phyloP scores from a whole-genome alignment of 2,329 filamentous ascomycete genomes.

The Aspergillus japonicus region DNA sequence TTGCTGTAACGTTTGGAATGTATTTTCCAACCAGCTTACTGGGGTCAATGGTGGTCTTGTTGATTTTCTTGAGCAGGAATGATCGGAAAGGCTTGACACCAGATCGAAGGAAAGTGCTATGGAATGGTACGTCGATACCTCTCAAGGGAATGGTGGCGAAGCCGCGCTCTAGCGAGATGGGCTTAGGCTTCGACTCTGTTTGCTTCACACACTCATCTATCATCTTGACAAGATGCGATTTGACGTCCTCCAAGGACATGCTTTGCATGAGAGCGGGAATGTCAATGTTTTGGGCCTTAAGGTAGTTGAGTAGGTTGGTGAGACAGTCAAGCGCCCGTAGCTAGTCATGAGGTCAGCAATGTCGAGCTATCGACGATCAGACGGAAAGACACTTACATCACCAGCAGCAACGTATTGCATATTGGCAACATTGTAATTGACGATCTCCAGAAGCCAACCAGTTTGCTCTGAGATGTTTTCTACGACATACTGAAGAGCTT shows the following conservation, averaged over 20 bases:
- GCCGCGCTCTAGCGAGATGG: slow-evolving; percentile 86
- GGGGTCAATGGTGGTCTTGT: slow-evolving; percentile 97
- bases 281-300: slow-evolving; percentile 96
- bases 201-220: slow-evolving; percentile 84
- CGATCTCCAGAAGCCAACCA: slow-evolving; percentile 94
- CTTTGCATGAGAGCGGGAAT: slow-evolving; percentile 89
- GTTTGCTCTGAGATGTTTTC: slow-evolving; percentile 93
- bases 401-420: slow-evolving; percentile 69
- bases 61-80: slow-evolving; percentile 99
- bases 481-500: slow-evolving; percentile 93
- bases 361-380: background rate
- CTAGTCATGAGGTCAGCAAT: slow-evolving; percentile 29
- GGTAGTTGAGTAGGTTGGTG: slow-evolving; percentile 83
- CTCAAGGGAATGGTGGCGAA: slow-evolving; percentile 96
- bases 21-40: slow-evolving; percentile 97
- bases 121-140: slow-evolving; percentile 98
- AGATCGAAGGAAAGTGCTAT: slow-evolving; percentile 95
- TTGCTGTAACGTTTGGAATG: slow-evolving; percentile 96
- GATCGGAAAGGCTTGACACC: slow-evolving; percentile 98
- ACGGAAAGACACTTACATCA: slow-evolving; percentile 49
- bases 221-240: slow-evolving; percentile 84
- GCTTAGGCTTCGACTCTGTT: slow-evolving; percentile 83
- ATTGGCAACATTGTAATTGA: slow-evolving; percentile 83
- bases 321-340: slow-evolving; percentile 65
- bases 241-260: slow-evolving; percentile 84